Evolutionary conservation across 164 flowering plant species (phyloP).

Genomic region (Chloranthus sessilifolius): DNA sequence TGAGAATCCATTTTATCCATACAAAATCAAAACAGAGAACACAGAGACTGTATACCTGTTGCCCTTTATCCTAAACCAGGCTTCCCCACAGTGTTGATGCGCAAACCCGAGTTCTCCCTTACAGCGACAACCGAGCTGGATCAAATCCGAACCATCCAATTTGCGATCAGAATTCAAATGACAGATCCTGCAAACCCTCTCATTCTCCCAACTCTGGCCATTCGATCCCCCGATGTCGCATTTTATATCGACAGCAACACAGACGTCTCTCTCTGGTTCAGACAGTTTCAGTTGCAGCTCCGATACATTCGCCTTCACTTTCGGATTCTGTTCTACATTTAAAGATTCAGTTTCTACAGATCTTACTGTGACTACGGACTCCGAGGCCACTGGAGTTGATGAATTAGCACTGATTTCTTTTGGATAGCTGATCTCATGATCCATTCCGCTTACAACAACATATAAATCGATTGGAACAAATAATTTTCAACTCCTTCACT

Average conservation of each 20-base stretch:
- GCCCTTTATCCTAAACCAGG: conserved; percentile 88
- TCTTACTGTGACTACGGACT: conserved; percentile 8
- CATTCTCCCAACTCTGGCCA: conserved; percentile 27
- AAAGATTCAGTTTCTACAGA: background rate
- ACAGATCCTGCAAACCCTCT: conserved; percentile 78
- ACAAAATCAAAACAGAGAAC: background rate
- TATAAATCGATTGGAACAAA: no score
- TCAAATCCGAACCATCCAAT: conserved; percentile 35
- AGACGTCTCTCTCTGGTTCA: conserved; percentile 19
- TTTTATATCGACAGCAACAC: conserved; percentile 35
- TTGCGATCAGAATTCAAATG: conserved; percentile 54
- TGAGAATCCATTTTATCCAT: background rate
- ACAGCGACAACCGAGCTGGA: conserved; percentile 79
- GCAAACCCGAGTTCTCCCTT: conserved; percentile 77
- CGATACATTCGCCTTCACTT: conserved; percentile 16
- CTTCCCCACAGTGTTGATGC: conserved; percentile 75
- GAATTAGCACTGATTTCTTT: conserved; percentile 6
- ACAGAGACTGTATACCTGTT: conserved; percentile 49
- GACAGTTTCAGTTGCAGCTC: conserved; percentile 11
- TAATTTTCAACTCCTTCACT: no score
- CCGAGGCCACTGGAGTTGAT: background rate
- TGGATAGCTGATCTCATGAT: background rate
- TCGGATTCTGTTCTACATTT: no score
- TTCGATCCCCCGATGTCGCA: conserved; percentile 15
- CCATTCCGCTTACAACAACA: no score